Conservation (phyloP, 2,329 filamentous ascomycete genomes). For the Pyricularia sp. region DNA sequence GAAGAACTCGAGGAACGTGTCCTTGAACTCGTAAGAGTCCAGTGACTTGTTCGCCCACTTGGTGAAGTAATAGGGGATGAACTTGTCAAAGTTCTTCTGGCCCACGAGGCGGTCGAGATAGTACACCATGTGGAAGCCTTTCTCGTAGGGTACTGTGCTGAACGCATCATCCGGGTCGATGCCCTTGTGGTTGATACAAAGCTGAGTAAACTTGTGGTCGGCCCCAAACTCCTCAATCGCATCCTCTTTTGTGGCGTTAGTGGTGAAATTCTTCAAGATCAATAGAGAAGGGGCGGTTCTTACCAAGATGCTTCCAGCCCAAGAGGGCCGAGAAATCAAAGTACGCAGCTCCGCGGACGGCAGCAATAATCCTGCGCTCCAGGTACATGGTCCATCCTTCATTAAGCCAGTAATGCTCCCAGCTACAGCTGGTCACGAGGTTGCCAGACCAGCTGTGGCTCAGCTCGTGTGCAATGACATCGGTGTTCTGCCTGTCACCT, state of each 20-base stretch:
- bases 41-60: constrained; percentile 79
- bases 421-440: constrained; percentile 66
- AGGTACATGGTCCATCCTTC: constrained; percentile 93
- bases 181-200: constrained; percentile 78
- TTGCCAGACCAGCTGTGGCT: constrained; percentile 83
- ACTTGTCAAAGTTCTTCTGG: constrained; percentile 82
- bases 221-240: constrained; percentile 72
- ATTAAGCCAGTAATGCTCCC: constrained; percentile 72
- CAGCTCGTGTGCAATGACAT: constrained; percentile 87
- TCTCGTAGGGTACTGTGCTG: constrained; percentile 87
- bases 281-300: constrained; percentile 10
- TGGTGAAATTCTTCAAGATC: not conserved
- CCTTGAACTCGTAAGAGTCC: constrained; percentile 90
- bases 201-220: constrained; percentile 87
- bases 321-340: constrained; percentile 94
- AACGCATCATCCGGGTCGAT: constrained; percentile 95
- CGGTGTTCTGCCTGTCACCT: constrained; percentile 82
- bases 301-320: constrained; percentile 79
- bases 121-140: constrained; percentile 91
- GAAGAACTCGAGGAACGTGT: constrained; percentile 82
- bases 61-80: constrained; percentile 91
- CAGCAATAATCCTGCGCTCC: constrained; percentile 72
- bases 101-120: constrained; percentile 80
- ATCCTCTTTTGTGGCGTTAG: constrained; percentile 42
- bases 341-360: constrained; percentile 72